These are phyloP conservation scores for Artomyces pyxidatus DNA, from an alignment of 768 basidiomycete genomes.

Conservation along the genomic window DNA sequence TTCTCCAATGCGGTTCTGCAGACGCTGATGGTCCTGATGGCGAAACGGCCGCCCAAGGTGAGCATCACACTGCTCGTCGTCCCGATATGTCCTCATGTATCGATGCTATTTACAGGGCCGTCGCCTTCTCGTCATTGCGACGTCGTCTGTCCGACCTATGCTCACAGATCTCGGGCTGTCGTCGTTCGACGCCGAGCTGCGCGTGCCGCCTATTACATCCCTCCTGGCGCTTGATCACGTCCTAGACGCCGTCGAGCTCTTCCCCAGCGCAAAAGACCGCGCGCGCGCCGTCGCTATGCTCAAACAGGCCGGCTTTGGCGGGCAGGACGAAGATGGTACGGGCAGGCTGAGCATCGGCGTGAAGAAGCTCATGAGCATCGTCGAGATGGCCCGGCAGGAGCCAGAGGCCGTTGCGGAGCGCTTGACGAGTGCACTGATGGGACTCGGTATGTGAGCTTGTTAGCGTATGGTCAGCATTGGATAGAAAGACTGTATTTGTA, in stretches of 20 bases:
- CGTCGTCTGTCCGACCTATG: conserved; percentile 81
- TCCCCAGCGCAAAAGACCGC: conserved; percentile 48
- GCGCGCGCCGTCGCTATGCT: conserved; percentile 57
- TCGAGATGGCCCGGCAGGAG: conserved; percentile 98
- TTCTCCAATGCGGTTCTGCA: conserved; percentile 95
- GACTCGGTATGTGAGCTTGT: conserved; percentile 33
- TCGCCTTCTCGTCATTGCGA: conserved; percentile 85
- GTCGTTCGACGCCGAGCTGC: conserved; percentile 83
- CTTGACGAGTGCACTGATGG: conserved; percentile 56
- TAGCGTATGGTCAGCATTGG: not conserved
- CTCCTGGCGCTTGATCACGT: conserved; percentile 69
- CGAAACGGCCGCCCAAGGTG: conserved; percentile 89
- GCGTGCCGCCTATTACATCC: conserved; percentile 72
- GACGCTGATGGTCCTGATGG: conserved; percentile 79
- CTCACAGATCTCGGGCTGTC: conserved; percentile 81
- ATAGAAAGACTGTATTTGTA: not conserved
- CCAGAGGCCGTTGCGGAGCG: conserved; percentile 74
- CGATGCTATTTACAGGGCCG: conserved; percentile 55
- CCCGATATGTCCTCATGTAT: too few relatives aligned
- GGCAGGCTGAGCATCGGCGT: conserved; percentile 69
- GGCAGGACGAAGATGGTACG: conserved; percentile 36
- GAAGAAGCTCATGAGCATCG: conserved; percentile 83
- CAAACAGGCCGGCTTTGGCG: conserved; percentile 63
- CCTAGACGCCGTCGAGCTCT: conserved; percentile 72
- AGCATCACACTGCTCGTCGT: conserved; percentile 4